phyloP scores from a whole-genome alignment of 1,284 basidiomycete species.

The Boletus smithii region DNA sequence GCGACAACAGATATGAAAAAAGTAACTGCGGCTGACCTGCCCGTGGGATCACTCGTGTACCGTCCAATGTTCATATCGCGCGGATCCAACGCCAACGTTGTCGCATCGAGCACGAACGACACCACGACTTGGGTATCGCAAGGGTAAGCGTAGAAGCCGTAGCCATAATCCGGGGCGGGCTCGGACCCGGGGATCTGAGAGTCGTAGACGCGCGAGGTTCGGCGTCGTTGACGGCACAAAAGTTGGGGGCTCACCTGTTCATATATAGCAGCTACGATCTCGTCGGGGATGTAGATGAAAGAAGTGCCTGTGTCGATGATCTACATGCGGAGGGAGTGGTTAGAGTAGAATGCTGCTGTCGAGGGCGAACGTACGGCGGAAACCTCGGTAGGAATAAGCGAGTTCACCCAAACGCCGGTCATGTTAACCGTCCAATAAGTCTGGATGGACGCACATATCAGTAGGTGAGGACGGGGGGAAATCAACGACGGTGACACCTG shows the following conservation, averaged over 20 bases:
- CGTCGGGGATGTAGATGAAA: conserved; percentile 50
- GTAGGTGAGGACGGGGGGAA: background rate
- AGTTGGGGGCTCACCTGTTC: conserved; percentile 27
- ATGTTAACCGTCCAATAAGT: conserved; percentile 57
- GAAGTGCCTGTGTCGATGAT: conserved; percentile 63
- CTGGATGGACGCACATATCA: conserved; percentile 28
- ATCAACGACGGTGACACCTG: conserved; percentile 32
- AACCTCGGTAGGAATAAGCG: conserved; percentile 18
- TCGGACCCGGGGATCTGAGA: conserved; percentile 48
- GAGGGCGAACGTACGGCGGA: conserved; percentile 37
- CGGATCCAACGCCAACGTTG: conserved; percentile 48
- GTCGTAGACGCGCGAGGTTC: background rate
- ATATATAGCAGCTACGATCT: conserved; percentile 42
- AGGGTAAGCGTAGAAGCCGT: conserved; percentile 50
- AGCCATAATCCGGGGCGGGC: conserved; percentile 40
- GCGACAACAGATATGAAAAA: too few relatives aligned
- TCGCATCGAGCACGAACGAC: conserved; percentile 53
- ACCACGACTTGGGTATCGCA: conserved; percentile 40
- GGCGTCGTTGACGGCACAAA: background rate
- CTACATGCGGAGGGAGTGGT: conserved; percentile 29
- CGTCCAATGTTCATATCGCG: conserved; percentile 69
- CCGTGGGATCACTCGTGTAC: conserved; percentile 25
- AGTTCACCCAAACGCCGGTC: conserved; percentile 40
- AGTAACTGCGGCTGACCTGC: conserved; percentile 25
- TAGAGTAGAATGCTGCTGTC: background rate